phyloP scores from a whole-genome alignment of 2,329 filamentous ascomycete species.

The Parascedosporium putredinis region DNA sequence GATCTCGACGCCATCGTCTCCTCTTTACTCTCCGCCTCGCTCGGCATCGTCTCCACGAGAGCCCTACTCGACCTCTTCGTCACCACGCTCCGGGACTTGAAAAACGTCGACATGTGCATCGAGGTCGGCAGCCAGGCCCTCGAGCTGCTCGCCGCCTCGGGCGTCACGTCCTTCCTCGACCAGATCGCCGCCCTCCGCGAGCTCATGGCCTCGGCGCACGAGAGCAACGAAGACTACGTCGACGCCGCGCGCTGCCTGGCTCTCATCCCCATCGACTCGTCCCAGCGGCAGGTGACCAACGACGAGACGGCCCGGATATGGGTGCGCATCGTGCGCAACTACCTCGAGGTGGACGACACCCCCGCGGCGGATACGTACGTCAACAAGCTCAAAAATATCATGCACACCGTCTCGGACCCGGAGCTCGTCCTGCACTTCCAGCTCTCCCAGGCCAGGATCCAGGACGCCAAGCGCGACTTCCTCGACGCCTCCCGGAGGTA shows the following conservation, averaged over 20 bases:
- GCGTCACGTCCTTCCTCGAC: conserved; percentile 60
- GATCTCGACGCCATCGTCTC: conserved; percentile 61
- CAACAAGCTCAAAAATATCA: conserved; percentile 91
- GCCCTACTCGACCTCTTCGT: conserved; percentile 60
- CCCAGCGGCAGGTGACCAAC: conserved; percentile 73
- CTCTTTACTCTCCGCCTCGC: conserved; percentile 54
- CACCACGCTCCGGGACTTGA: conserved; percentile 47
- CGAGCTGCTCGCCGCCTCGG: conserved; percentile 47
- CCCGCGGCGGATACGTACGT: conserved; percentile 76
- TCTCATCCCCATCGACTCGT: conserved; percentile 79
- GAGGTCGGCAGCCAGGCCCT: conserved; percentile 68
- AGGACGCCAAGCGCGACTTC: conserved; percentile 83
- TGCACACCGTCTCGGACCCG: conserved; percentile 65
- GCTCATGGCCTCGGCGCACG: conserved; percentile 73
- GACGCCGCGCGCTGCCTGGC: conserved; percentile 68
- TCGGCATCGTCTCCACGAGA: conserved; percentile 68
- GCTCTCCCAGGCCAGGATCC: conserved; percentile 84
- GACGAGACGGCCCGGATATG: conserved; percentile 76
- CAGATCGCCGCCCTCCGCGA: conserved; percentile 72
- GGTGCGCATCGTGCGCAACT: conserved; percentile 90
- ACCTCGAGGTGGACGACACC: conserved; percentile 87
- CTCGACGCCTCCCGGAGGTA: conserved; percentile 80
- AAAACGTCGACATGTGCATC: conserved; percentile 57
- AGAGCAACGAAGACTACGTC: conserved; percentile 65
- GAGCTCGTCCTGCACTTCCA: conserved; percentile 75